Conservation (phyloP, 164 flowering plant species). For the Malania oleifera region DNA sequence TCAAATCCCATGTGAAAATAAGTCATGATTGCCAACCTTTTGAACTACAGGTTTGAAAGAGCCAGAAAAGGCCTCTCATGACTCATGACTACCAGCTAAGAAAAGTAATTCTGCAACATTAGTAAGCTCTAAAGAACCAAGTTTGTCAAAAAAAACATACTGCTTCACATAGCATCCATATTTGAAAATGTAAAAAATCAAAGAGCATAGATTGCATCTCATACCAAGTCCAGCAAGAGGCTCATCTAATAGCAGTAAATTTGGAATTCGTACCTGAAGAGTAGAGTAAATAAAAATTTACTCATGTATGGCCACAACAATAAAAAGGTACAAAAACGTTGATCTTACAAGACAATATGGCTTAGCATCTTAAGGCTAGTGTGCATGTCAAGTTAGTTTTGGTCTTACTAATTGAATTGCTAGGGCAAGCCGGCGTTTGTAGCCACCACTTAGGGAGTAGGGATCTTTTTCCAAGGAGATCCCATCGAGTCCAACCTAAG, state of each 20-base stretch:
- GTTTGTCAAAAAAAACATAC: background rate
- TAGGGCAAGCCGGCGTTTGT: slow-evolving; percentile 94
- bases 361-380: background rate
- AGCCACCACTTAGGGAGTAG: slow-evolving; percentile 95
- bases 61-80: background rate
- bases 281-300: background rate
- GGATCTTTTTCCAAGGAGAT: slow-evolving; percentile 85
- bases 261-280: slow-evolving; percentile 81
- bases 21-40: too few species aligned
- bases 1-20: too few species aligned
- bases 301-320: slow-evolving; percentile 4
- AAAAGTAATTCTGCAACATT: background rate
- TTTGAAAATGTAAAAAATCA: too few species aligned
- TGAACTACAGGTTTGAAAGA: background rate
- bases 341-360: slow-evolving; percentile 1
- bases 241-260: slow-evolving; percentile 86
- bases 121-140: background rate
- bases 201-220: slow-evolving; percentile 15
- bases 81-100: background rate
- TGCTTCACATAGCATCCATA: too few species aligned
- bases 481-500: slow-evolving; percentile 82
- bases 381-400: too few species aligned
- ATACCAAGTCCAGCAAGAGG: slow-evolving; percentile 99
- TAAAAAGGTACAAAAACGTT: background rate
- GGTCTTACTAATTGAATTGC: slow-evolving; percentile 84